Percentiles rank a stretch among this genome's conserved stretches.
These are phyloP conservation scores for Sporothrix pallida DNA, from an alignment of 2,329 filamentous ascomycete species.

Conservation along the genomic window DNA sequence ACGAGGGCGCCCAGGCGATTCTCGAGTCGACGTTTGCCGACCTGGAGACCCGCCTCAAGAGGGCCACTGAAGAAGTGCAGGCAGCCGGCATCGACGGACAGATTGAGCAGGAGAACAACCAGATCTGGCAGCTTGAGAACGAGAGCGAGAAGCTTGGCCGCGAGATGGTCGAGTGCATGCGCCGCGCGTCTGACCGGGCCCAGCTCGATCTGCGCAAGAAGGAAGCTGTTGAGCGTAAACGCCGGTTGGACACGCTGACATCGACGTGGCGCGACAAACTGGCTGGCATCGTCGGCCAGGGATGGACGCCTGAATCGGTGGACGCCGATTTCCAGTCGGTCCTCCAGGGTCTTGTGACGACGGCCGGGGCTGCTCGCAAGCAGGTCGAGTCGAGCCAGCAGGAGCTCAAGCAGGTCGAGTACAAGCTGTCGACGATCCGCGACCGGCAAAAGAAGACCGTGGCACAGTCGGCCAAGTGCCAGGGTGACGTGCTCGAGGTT, in stretches of 20 bases:
- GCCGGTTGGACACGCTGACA: constrained; percentile 77
- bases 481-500: constrained; percentile 60
- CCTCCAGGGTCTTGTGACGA: constrained; percentile 61
- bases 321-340: constrained; percentile 72
- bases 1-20: constrained; percentile 82
- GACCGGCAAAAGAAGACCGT: constrained; percentile 69
- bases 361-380: constrained; percentile 68
- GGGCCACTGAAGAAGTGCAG: constrained; percentile 67
- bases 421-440: constrained; percentile 68
- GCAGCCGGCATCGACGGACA: constrained; percentile 72
- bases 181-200: constrained; percentile 80
- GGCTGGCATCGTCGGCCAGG: constrained; percentile 63
- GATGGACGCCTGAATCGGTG: constrained; percentile 73
- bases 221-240: constrained; percentile 74
- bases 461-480: constrained; percentile 65
- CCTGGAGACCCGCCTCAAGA: constrained; percentile 65
- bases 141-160: constrained; percentile 72
- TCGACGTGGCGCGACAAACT: constrained; percentile 77
- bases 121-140: constrained; percentile 72
- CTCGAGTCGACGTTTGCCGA: constrained; percentile 77
- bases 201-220: constrained; percentile 83
- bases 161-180: constrained; percentile 85
- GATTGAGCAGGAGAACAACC: constrained; percentile 68
- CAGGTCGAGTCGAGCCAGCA: constrained; percentile 72
- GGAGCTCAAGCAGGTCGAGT: constrained; percentile 78